A percentile compares a stretch with the other conserved stretches of the same genome.
phyloP scores from a whole-genome alignment of 768 basidiomycete genomes.

The Strobilomyces echinocephalus region DNA sequence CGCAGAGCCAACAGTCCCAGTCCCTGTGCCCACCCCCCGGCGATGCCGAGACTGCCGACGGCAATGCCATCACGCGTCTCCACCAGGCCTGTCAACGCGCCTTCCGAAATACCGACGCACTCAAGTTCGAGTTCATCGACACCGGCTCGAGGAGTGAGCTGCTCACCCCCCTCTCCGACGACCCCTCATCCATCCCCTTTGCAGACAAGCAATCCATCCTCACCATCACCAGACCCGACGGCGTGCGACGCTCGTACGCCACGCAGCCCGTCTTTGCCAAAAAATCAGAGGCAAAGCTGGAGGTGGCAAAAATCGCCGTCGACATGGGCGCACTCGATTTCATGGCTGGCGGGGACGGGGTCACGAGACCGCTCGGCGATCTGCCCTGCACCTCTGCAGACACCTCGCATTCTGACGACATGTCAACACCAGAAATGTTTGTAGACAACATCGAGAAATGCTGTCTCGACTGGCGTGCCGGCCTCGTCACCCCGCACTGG shows the following conservation, averaged over 20 bases:
- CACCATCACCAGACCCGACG: conserved; percentile 55
- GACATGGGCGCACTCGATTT: conserved; percentile 60
- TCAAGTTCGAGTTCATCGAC: conserved; percentile 48
- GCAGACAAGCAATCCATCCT: conserved; percentile 58
- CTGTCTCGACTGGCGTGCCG: conserved; percentile 52
- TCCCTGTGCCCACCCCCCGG: background rate
- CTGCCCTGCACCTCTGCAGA: conserved; percentile 23
- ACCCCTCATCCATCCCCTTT: conserved; percentile 7
- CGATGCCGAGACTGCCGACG: conserved; percentile 1
- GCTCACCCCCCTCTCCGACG: too few species aligned
- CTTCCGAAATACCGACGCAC: conserved; percentile 37
- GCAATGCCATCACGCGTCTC: conserved; percentile 32
- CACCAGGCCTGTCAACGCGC: conserved; percentile 40
- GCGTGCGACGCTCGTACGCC: conserved; percentile 47
- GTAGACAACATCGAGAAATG: conserved; percentile 47
- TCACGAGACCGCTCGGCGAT: conserved; percentile 34
- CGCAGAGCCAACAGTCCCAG: background rate
- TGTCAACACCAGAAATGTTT: conserved; percentile 1
- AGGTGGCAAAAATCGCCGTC: conserved; percentile 50
- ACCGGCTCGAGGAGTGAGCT: conserved; percentile 33
- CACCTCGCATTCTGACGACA: background rate
- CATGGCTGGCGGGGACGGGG: conserved; percentile 42
- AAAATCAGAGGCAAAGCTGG: conserved; percentile 50
- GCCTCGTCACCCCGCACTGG: conserved; percentile 51
- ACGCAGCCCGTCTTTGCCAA: conserved; percentile 42